Conservation (phyloP, 129 eudicot species). For the Artemisia annua region DNA sequence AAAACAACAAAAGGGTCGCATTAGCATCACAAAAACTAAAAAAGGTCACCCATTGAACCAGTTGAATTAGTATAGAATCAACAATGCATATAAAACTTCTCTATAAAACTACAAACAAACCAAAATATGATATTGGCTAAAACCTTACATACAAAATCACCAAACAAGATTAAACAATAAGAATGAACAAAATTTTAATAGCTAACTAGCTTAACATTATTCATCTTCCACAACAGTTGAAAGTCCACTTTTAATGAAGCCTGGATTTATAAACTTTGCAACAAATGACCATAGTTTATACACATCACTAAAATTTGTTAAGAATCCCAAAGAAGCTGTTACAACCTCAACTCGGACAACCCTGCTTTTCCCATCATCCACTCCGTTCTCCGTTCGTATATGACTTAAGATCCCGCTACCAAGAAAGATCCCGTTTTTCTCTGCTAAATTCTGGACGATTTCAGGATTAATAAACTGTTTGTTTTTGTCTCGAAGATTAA, state of each 20-base stretch:
- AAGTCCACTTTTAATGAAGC: conserved; percentile 59
- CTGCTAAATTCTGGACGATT: conserved; percentile 73
- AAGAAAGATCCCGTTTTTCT: conserved; percentile 66
- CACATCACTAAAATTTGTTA: conserved; percentile 84
- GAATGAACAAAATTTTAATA: conserved; percentile 5
- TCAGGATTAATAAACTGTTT: conserved; percentile 70
- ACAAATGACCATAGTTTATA: conserved; percentile 88
- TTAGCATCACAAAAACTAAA: no score
- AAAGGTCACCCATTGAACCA: no score
- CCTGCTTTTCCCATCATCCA: conserved; percentile 50
- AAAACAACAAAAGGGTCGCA: no score
- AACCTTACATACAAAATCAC: conserved; percentile 13
- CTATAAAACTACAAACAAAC: conserved; percentile 5
- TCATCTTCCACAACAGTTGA: conserved; percentile 63
- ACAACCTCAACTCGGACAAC: conserved; percentile 77
- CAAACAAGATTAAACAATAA: conserved; percentile 1
- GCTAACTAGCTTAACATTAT: conserved; percentile 30
- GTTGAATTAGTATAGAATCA: neutral
- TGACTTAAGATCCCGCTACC: conserved; percentile 83
- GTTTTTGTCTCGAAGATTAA: conserved; percentile 63
- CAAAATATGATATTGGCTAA: neutral
- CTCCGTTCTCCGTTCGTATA: conserved; percentile 54
- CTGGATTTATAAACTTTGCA: conserved; percentile 83
- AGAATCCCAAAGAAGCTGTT: conserved; percentile 86
- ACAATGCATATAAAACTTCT: neutral